Evolutionary conservation across 2,329 filamentous ascomycete genomes (phyloP), one percentile per base, ranked within the genome.

Genomic region (Aspergillus awamori): DNA sequence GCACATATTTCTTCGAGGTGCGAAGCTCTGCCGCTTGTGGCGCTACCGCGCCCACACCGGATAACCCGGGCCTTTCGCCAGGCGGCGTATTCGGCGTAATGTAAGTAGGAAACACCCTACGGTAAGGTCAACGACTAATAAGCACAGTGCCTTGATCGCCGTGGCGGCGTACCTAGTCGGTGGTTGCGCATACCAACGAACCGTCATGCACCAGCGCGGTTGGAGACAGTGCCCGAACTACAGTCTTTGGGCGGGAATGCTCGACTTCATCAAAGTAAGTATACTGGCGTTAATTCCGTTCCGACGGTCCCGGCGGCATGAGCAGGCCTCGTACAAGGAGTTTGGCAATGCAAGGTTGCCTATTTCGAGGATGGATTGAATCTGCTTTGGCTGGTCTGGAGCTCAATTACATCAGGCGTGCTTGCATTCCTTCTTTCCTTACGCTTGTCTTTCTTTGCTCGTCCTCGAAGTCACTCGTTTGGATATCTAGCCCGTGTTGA

Each of bases 211-310:
- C 75, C 93, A 96, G 69, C 86, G 95, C 64, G 95, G 95, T 52
- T 98, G 94, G 95, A 87, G 91, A 68, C 95, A 99, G 77, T 81
- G 97, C 68, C 95, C 95, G 57, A 98, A 99, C 79, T 97, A 95
- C 80, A 88, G 86, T 69, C 85, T 97, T 68, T 99, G 95, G 95
- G 88, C 92, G 30, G 89, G 92, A 58, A 91, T 97, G 64, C 88
- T 91, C 79, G 87, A 85, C 68, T 96, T 97, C 75, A 79, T 97
- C 70, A 89, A 85, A 83, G 94, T 95, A 85, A 81, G 85, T 81
- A 61, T 76, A 59, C 57, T 74, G 48, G 63, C 79, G 67, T 74
- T 80, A 77, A 65, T 78, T 59, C 74, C 70, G 22, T 74, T 69
- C 64, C 66, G 70, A 57, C 68, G 58, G 48, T 71, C 66, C 63